These are phyloP conservation scores for Lathyrus sativus DNA, from an alignment of 306 rosid genomes.

Conservation along the genomic window DNA sequence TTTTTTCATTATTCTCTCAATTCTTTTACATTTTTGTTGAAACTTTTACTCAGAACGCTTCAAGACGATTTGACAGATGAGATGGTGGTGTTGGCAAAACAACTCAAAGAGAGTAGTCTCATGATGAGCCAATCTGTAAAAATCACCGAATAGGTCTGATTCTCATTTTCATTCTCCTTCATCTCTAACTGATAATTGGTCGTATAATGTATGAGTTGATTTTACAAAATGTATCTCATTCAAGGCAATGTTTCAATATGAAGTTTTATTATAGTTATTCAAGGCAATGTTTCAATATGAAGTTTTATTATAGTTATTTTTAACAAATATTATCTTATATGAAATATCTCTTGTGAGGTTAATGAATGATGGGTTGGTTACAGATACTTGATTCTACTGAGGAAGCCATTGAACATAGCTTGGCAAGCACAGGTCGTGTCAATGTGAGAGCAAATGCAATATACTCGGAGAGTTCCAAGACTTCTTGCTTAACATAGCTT, in stretches of 20 bases:
- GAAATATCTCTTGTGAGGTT: neutral
- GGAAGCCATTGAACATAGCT: constrained; percentile 74
- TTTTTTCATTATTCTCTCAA: constrained; percentile 14
- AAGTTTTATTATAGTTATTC: no score
- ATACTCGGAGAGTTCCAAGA: no score
- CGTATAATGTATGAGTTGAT: neutral
- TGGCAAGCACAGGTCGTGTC: no score
- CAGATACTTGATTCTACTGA: constrained; percentile 91
- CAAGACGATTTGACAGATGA: constrained; percentile 96
- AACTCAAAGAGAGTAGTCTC: constrained; percentile 91
- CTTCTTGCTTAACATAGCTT: no score
- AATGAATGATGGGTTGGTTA: constrained; percentile 35
- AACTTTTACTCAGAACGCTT: constrained; percentile 58
- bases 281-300: no score
- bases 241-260: neutral
- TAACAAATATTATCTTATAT: neutral
- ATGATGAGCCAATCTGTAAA: constrained; percentile 75
- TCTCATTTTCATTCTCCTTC: constrained; percentile 22
- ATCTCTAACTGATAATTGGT: neutral
- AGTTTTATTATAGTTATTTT: no score
- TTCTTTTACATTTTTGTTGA: constrained; percentile 24
- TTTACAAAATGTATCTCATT: constrained; percentile 15
- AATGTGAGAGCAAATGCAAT: no score
- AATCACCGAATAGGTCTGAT: constrained; percentile 74
- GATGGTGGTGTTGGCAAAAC: constrained; percentile 91